Evolutionary conservation across 1,284 basidiomycete genomes (phyloP), one percentile per base, ranked within the genome.

Genomic region (Sphaerobolus stellatus): DNA sequence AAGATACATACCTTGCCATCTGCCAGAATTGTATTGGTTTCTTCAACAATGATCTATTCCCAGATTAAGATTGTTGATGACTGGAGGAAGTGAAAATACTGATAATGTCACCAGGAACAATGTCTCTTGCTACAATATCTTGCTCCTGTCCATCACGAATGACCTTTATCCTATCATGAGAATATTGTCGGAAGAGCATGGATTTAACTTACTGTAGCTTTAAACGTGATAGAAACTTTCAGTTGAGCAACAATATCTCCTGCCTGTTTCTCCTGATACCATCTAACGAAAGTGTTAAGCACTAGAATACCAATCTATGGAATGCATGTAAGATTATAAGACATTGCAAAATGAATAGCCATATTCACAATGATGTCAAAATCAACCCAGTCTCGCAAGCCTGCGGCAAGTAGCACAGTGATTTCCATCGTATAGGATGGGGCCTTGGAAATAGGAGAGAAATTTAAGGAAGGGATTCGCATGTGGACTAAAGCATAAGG

Each of bases 361-460:
- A 63, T n/a, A 61, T 66, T 63, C 53, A 73, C 72, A 54, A 79
- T 79, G 48, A 80, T 77, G 67, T 78, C 78, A 62, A 80, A 77
- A 64, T 79, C 78, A 58, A 75, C 74, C 79, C 79, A 81, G 63
- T 80, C 78, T 50, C 72, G 73, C 31, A 81, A 72, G 56, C 75
- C 79, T 50, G 77, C 79, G 52, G 79, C 74, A 59, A 81, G 73
- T 31, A 79, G 58, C 48, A 79, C 79, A 41, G 79, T 79, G 40
- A 79, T 68, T 66, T 81, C 79, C 79, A 81, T 81, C 77, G 65
- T 78, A 80, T 40, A 77, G 70, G 59, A 79, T 75, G 20, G 77
- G 77, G 44, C 76, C 77, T 51, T 73, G 68, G 67, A 77, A 77
- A 65, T 76, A 78, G 5, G 60, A 64, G 52, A 75, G 52, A 62